phyloP scores from a whole-genome alignment of 768 basidiomycete species.

The Pisolithus marmoratus region DNA sequence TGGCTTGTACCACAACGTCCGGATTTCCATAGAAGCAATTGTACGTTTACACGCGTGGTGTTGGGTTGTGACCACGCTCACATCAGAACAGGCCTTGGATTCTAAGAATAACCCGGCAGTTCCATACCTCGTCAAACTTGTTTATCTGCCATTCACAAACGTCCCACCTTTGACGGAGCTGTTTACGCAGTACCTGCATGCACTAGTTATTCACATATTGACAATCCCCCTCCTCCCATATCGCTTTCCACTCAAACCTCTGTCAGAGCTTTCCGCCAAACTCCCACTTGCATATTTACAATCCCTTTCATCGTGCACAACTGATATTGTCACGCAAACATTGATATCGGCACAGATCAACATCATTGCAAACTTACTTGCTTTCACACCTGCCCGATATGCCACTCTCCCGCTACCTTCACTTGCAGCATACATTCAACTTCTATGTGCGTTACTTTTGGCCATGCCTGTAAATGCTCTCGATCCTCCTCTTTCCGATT shows the following conservation, averaged over 20 bases:
- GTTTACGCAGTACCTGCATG: slow-evolving; percentile 29
- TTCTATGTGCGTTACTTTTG: slow-evolving; percentile 48
- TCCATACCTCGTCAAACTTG: slow-evolving; percentile 24
- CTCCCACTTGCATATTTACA: slow-evolving; percentile 50
- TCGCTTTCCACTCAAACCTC: slow-evolving; percentile 54
- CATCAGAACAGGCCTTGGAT: slow-evolving; percentile 42
- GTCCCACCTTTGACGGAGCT: slow-evolving; percentile 28
- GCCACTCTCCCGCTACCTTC: slow-evolving; percentile 38
- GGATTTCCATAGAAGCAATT: slow-evolving; percentile 26
- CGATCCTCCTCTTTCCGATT: slow-evolving; percentile 34
- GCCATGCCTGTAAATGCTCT: slow-evolving; percentile 48
- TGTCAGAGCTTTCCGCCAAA: slow-evolving; percentile 58
- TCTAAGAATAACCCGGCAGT: slow-evolving; percentile 40
- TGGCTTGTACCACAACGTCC: slow-evolving; percentile 36
- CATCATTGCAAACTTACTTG: slow-evolving; percentile 65
- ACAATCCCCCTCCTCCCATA: slow-evolving; percentile 76
- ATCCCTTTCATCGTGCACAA: slow-evolving; percentile 24
- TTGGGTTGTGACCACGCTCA: not conserved
- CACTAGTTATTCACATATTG: slow-evolving; percentile 52
- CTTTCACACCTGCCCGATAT: slow-evolving; percentile 63
- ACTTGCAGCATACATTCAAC: slow-evolving; percentile 47
- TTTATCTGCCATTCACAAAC: slow-evolving; percentile 16
- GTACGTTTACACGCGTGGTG: slow-evolving; percentile 34
- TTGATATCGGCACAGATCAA: slow-evolving; percentile 40
- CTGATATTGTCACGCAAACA: slow-evolving; percentile 25